phyloP scores from a whole-genome alignment of 2,329 filamentous ascomycete genomes.

The Colletotrichum navitas region DNA sequence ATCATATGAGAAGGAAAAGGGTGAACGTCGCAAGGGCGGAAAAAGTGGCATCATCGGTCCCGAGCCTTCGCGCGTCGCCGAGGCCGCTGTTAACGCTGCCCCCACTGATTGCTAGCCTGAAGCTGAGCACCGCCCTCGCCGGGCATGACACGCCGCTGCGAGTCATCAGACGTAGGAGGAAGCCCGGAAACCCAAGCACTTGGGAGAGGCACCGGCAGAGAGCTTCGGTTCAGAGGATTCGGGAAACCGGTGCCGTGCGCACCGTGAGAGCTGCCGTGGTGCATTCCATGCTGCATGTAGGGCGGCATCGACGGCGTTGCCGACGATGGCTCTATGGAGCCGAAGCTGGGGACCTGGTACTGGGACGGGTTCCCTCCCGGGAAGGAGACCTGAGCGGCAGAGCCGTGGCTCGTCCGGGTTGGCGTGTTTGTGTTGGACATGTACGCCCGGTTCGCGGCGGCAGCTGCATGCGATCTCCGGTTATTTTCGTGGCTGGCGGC shows the following conservation, averaged over 20 bases:
- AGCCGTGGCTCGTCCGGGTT: neutral
- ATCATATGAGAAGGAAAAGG: neutral
- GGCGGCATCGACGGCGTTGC: neutral
- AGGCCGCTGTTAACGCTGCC: constrained; percentile 15
- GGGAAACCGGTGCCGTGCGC: neutral
- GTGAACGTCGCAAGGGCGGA: neutral
- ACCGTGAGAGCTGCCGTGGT: neutral
- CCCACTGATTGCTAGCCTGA: constrained; percentile 3
- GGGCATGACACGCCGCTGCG: constrained; percentile 10
- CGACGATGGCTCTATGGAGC: neutral
- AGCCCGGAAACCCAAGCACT: constrained; percentile 17
- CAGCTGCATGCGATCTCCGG: constrained; percentile 17
- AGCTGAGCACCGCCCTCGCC: neutral
- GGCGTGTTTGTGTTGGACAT: constrained; percentile 10
- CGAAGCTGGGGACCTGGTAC: constrained; percentile 16
- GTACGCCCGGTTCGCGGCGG: constrained; percentile 4
- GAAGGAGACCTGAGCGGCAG: constrained; percentile 2
- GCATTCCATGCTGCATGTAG: constrained; percentile 1
- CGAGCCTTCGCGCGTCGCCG: neutral
- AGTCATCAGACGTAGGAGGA: constrained; percentile 11
- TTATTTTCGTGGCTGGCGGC: constrained; percentile 1
- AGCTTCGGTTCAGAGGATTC: constrained; percentile 22
- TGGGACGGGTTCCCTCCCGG: constrained; percentile 7
- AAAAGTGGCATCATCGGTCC: neutral
- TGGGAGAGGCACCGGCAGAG: constrained; percentile 22